phyloP scores from a whole-genome alignment of 345 rosid genomes.

The Firmiana major region DNA sequence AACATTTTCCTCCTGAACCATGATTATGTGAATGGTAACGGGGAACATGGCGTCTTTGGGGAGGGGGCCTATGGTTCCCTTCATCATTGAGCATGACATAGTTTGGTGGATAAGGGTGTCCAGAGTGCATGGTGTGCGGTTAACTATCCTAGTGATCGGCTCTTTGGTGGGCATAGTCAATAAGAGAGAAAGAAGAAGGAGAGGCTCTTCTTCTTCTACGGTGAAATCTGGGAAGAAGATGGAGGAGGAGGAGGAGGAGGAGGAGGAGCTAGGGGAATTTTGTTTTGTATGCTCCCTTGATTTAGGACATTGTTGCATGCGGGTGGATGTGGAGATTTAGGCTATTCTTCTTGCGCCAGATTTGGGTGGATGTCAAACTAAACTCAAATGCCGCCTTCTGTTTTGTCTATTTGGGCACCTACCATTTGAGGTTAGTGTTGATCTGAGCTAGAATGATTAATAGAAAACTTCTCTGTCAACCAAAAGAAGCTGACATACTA shows the following conservation, averaged over 20 bases:
- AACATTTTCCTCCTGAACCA: constrained; percentile 15
- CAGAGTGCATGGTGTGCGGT: constrained; percentile 19
- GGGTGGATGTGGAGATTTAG: constrained; percentile 23
- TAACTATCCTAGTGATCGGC: constrained; percentile 17
- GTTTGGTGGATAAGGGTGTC: constrained; percentile 25
- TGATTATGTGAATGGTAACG: constrained; percentile 24
- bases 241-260: constrained; percentile 17
- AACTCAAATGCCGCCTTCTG: not conserved
- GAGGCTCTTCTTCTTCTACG: constrained; percentile 4
- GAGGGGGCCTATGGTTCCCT: constrained; percentile 32
- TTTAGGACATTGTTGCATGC: constrained; percentile 27
- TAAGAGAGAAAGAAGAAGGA: constrained; percentile 7
- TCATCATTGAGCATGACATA: constrained; percentile 35
- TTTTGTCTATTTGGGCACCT: not conserved
- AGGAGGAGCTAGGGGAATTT: not conserved
- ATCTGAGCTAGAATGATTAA: not conserved
- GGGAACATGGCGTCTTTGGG: constrained; percentile 37
- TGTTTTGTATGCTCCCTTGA: constrained; percentile 17
- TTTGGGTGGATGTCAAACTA: constrained; percentile 2
- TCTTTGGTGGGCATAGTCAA: constrained; percentile 31
- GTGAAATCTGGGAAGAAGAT: not conserved
- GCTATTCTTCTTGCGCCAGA: not conserved
- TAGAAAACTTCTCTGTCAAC: not conserved
- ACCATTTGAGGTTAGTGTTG: not conserved
- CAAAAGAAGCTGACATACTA: not conserved